phyloP scores from a whole-genome alignment of 2,329 filamentous ascomycete species.

The Colletotrichum brevisporum region DNA sequence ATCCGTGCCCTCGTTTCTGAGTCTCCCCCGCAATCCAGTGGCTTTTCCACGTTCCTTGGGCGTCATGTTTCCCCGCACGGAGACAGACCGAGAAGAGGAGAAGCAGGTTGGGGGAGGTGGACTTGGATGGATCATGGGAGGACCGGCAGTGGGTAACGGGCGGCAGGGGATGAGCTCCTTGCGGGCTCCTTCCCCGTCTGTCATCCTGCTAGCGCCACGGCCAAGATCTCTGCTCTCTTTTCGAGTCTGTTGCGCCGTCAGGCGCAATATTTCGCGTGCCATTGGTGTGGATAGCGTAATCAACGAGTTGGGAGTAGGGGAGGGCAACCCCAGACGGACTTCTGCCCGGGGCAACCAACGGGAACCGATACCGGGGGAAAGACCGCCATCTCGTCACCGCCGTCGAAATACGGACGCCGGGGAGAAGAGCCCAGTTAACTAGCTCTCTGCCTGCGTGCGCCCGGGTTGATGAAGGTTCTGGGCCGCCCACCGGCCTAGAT shows the following conservation, averaged over 20 bases:
- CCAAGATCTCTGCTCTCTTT: not conserved
- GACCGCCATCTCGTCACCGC: not conserved
- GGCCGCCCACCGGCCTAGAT: no score
- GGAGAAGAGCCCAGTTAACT: no score
- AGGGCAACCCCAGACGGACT: not conserved
- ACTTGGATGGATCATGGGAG: no score
- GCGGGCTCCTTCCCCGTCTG: no score
- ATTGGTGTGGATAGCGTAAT: slow-evolving; percentile 5
- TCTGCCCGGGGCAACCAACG: slow-evolving; percentile 15
- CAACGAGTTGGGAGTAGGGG: no score
- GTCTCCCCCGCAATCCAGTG: slow-evolving; percentile 19
- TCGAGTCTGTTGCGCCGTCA: not conserved
- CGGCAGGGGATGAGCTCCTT: no score
- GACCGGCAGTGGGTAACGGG: no score
- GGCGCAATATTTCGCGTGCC: not conserved
- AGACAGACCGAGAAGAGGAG: slow-evolving; percentile 3
- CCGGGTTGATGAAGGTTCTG: no score
- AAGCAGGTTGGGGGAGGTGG: no score
- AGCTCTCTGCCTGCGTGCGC: no score
- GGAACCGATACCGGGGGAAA: slow-evolving; percentile 13
- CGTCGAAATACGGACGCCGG: no score
- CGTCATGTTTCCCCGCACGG: slow-evolving; percentile 18
- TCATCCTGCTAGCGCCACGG: no score
- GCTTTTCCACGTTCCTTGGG: not conserved
- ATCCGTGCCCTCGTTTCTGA: not conserved